Conservation (phyloP, 2,329 filamentous ascomycete species). For the Calonectria hawksworthii region DNA sequence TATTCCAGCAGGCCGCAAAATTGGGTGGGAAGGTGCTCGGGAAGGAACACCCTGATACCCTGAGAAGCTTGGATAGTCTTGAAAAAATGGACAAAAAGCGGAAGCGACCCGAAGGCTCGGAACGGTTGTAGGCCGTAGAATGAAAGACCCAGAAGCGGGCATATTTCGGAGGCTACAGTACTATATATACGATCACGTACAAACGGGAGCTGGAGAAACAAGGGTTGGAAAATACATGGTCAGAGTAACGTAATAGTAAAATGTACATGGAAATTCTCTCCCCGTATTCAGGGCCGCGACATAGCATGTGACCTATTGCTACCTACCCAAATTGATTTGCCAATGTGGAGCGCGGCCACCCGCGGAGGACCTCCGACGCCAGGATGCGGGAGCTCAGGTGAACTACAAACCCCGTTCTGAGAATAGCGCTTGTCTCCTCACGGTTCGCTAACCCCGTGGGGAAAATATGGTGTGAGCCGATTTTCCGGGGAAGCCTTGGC, state of each 20-base stretch:
- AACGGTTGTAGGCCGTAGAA: not conserved
- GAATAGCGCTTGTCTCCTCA: too few relatives aligned
- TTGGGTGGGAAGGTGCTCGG: not conserved
- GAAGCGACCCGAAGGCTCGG: not conserved
- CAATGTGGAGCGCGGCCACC: not conserved
- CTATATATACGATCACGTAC: not conserved
- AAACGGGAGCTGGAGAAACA: not conserved
- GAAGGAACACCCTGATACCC: not conserved
- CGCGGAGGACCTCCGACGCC: conserved; percentile 1
- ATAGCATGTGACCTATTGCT: too few relatives aligned
- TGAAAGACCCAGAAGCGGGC: not conserved
- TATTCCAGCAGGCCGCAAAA: not conserved
- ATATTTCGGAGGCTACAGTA: not conserved
- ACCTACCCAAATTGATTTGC: not conserved
- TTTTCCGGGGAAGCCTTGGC: not conserved
- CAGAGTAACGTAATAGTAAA: not conserved
- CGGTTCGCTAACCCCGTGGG: not conserved
- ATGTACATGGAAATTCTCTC: not conserved
- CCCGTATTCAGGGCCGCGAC: not conserved
- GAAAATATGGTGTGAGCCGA: not conserved
- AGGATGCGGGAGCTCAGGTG: not conserved
- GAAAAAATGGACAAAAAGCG: not conserved
- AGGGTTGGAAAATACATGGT: not conserved
- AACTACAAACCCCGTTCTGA: not conserved
- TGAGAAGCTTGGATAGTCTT: not conserved